phyloP scores from a whole-genome alignment of 2,329 filamentous ascomycete species.

The Penicillium fuscoglaucum region DNA sequence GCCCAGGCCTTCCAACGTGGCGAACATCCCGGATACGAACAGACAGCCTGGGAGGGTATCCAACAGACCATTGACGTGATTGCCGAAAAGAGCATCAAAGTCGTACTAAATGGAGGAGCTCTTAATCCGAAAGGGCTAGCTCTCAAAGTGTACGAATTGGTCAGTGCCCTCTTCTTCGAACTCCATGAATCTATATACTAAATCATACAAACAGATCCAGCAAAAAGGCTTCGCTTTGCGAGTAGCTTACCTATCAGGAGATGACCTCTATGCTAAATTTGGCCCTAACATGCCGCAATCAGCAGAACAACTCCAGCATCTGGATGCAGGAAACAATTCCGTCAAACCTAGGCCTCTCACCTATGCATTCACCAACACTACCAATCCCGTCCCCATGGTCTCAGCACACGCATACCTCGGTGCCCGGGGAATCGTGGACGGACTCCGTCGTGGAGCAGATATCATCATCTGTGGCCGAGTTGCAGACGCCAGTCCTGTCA shows the following conservation, averaged over 20 bases:
- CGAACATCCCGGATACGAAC: slow-evolving; percentile 47
- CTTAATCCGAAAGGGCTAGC: slow-evolving; percentile 57
- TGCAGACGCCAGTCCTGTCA: slow-evolving; percentile 52
- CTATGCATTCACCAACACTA: slow-evolving; percentile 42
- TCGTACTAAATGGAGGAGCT: slow-evolving; percentile 59
- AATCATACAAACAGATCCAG: slow-evolving; percentile 26
- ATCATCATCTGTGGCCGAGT: slow-evolving; percentile 48
- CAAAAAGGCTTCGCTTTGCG: slow-evolving; percentile 40
- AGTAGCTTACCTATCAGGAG: slow-evolving; percentile 50
- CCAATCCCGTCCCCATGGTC: slow-evolving; percentile 49
- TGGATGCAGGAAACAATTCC: slow-evolving; percentile 44
- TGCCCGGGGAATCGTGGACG: slow-evolving; percentile 35
- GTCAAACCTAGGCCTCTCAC: slow-evolving; percentile 39
- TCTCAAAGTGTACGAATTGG: slow-evolving; percentile 45
- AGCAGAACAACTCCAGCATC: slow-evolving; percentile 39
- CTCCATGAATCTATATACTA: neutral
- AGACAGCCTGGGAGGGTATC: slow-evolving; percentile 53
- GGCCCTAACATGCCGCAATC: slow-evolving; percentile 36
- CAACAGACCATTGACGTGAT: slow-evolving; percentile 49
- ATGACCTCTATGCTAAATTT: slow-evolving; percentile 44
- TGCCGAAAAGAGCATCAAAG: slow-evolving; percentile 52
- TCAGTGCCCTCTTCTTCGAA: slow-evolving; percentile 15
- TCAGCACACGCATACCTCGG: slow-evolving; percentile 52
- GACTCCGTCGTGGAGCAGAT: slow-evolving; percentile 40
- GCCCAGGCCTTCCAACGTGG: slow-evolving; percentile 43